Percentiles rank a stretch among this genome's conserved stretches.
phyloP scores from a whole-genome alignment of 2,329 filamentous ascomycete genomes.

The Didymella arachidicola region DNA sequence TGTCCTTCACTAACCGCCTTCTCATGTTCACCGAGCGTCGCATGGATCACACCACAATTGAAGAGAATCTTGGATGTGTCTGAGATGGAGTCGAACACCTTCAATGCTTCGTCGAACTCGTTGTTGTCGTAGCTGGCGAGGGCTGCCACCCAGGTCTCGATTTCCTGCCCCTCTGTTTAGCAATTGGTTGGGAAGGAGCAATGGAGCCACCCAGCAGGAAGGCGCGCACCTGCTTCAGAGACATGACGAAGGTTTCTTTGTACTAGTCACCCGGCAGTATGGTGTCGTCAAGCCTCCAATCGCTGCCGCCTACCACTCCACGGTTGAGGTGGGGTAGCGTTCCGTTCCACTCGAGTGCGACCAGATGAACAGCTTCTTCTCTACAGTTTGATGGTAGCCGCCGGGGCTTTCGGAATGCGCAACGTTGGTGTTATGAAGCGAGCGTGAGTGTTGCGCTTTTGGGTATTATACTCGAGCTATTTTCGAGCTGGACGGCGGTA shows the following conservation, averaged over 20 bases:
- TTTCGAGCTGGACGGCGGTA: constrained; percentile 16
- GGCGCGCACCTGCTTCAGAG: constrained; percentile 57
- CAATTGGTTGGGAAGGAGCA: constrained; percentile 29
- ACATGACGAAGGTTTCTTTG: constrained; percentile 52
- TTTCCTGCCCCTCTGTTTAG: constrained; percentile 72
- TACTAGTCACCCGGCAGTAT: constrained; percentile 52
- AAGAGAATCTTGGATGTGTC: constrained; percentile 99
- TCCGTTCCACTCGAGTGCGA: constrained; percentile 31
- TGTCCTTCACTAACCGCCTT: constrained; percentile 74
- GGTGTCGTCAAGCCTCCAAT: constrained; percentile 50
- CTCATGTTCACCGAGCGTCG: constrained; percentile 93
- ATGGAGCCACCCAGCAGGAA: constrained; percentile 17
- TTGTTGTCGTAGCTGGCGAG: constrained; percentile 94
- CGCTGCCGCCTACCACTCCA: constrained; percentile 37
- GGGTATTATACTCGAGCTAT: constrained; percentile 26
- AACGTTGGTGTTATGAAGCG: constrained; percentile 26
- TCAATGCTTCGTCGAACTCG: constrained; percentile 89
- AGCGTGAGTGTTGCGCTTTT: constrained; percentile 21
- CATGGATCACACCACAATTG: constrained; percentile 97
- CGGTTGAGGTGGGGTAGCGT: constrained; percentile 30
- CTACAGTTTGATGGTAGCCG: constrained; percentile 34
- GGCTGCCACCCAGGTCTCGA: constrained; percentile 96
- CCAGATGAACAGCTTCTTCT: constrained; percentile 26
- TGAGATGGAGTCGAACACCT: constrained; percentile 82
- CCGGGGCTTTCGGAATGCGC: constrained; percentile 38